phyloP scores from a whole-genome alignment of 2,329 filamentous ascomycete species.

The Colletotrichum euphorbiae region DNA sequence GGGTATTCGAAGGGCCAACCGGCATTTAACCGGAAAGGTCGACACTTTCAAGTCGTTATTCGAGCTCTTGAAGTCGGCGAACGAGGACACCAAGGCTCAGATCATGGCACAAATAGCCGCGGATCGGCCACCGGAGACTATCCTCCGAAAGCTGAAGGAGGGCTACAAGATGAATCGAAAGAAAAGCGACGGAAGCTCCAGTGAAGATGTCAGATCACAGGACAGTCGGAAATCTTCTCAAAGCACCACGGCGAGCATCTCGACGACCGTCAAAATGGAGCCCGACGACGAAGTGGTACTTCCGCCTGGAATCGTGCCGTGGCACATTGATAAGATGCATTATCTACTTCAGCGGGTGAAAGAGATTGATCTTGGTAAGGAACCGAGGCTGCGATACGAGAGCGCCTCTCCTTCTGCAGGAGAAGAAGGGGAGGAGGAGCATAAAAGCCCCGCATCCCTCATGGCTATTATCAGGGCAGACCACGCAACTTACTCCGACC shows the following conservation, averaged over 20 bases:
- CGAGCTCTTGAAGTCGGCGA: slow-evolving; percentile 17
- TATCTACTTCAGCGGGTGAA: slow-evolving; percentile 17
- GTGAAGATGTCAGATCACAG: not conserved
- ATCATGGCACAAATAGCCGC: slow-evolving; percentile 15
- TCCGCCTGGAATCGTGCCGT: slow-evolving; percentile 5
- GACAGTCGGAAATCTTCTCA: not conserved
- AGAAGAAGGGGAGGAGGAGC: slow-evolving; percentile 1
- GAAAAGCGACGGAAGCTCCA: not conserved
- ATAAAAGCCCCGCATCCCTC: slow-evolving; percentile 3
- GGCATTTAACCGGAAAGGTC: slow-evolving; percentile 9
- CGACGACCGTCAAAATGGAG: not conserved
- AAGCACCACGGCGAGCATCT: not conserved
- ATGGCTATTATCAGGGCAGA: slow-evolving; percentile 3
- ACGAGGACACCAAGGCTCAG: not conserved
- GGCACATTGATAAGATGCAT: slow-evolving; percentile 32
- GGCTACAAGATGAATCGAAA: not conserved
- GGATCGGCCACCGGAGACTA: slow-evolving; percentile 15
- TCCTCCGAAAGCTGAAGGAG: not conserved
- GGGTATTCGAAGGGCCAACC: slow-evolving; percentile 29
- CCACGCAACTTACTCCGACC: not conserved
- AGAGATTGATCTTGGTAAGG: slow-evolving; percentile 1
- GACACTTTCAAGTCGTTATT: slow-evolving; percentile 24
- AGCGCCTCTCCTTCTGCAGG: accelerated
- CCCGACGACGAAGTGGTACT: not conserved
- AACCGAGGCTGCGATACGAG: not conserved